Conservation (phyloP, 495 filamentous ascomycete species). For the Hyaloscypha bicolor region DNA sequence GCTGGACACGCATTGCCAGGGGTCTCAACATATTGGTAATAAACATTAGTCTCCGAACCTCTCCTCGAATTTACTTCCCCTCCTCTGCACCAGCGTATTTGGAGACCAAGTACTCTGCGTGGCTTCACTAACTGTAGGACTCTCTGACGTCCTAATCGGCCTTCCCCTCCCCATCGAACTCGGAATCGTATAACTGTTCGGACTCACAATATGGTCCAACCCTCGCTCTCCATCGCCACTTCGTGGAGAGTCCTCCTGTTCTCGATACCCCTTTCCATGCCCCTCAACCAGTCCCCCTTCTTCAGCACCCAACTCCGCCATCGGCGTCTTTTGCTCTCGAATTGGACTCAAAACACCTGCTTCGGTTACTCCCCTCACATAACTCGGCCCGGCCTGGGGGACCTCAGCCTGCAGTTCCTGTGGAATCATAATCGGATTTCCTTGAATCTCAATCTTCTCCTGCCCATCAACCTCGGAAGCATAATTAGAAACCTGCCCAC, state of each 20-base stretch:
- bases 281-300: slow-evolving; percentile 12
- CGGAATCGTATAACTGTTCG: slow-evolving; percentile 4
- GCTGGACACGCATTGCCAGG: no score
- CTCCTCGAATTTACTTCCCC: slow-evolving; percentile 27
- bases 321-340: slow-evolving; percentile 10
- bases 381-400: not conserved
- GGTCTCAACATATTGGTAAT: no score
- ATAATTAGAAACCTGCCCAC: not conserved
- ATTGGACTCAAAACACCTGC: slow-evolving; percentile 2
- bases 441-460: slow-evolving; percentile 26
- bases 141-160: not conserved
- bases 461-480: slow-evolving; percentile 17
- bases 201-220: slow-evolving; percentile 17
- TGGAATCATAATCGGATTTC: slow-evolving; percentile 28
- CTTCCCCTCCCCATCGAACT: not conserved
- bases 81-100: slow-evolving; percentile 3
- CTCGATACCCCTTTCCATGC: not conserved
- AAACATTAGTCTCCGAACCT: not conserved
- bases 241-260: not conserved
- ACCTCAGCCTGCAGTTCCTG: slow-evolving; percentile 22
- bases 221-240: not conserved
- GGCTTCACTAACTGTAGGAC: slow-evolving; percentile 6
- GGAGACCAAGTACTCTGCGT: slow-evolving; percentile 11
- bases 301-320: slow-evolving; percentile 14
- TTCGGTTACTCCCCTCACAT: not conserved